phyloP scores from a whole-genome alignment of 31 red algal genomes.

The Porphyra umbilicalis region DNA sequence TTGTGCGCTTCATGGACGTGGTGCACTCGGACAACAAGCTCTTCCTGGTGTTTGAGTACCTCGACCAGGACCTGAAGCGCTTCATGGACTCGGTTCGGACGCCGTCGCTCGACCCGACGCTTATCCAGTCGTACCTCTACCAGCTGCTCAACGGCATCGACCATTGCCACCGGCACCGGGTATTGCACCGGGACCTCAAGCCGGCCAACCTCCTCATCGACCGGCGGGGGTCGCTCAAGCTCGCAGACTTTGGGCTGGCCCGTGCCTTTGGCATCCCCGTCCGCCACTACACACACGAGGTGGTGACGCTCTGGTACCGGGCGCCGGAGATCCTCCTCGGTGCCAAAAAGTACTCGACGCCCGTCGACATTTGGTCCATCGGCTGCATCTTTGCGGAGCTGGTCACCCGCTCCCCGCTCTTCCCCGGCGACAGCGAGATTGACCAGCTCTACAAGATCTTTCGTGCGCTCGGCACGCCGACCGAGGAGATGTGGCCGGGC shows the following conservation, averaged over 20 bases:
- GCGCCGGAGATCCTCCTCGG: constrained; percentile 98
- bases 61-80: constrained; percentile 97
- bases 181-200: constrained; percentile 97
- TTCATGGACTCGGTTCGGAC: constrained; percentile 78
- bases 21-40: constrained; percentile 85
- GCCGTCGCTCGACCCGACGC: constrained; percentile 30
- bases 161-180: constrained; percentile 80
- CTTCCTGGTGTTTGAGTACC: constrained; percentile 95
- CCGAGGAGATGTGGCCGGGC: constrained; percentile 72
- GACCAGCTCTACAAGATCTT: constrained; percentile 99
- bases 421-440: constrained; percentile 95
- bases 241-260: constrained; percentile 99
- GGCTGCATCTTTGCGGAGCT: constrained; percentile 99
- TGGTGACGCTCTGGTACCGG: constrained; percentile 98
- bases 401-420: constrained; percentile 79
- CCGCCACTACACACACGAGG: constrained; percentile 93
- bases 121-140: constrained; percentile 82
- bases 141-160: constrained; percentile 89
- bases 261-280: constrained; percentile 93
- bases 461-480: constrained; percentile 78
- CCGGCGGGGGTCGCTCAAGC: constrained; percentile 63
- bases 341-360: constrained; percentile 72
- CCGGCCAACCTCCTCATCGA: constrained; percentile 97
- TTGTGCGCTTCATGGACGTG: constrained; percentile 91
- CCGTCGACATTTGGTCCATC: constrained; percentile 98